A percentile compares a stretch with the other conserved stretches of the same genome.
Conservation (phyloP, 139 green algal species). For the Dunaliella primolecta region DNA sequence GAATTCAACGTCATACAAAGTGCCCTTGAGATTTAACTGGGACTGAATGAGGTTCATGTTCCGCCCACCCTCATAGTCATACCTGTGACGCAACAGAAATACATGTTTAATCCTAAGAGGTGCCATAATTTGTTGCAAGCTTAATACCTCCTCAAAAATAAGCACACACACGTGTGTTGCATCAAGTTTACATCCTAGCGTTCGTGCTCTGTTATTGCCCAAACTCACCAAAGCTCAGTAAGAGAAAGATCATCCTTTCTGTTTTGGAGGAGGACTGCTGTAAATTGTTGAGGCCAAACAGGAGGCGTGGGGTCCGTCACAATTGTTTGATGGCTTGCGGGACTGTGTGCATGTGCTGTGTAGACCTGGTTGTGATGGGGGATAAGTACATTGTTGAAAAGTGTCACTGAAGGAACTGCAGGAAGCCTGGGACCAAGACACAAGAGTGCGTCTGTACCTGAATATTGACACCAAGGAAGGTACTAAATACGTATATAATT, state of each 20-base stretch:
- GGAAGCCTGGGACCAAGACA: too few species aligned
- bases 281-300: constrained; percentile 13
- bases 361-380: too few species aligned
- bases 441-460: too few species aligned
- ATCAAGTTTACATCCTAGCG: too few species aligned
- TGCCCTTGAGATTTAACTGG: neutral
- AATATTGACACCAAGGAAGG: too few species aligned
- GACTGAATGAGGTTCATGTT: constrained; percentile 7
- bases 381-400: too few species aligned
- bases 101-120: neutral
- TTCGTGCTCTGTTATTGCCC: too few species aligned
- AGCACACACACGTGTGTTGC: neutral
- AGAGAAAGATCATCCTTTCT: neutral
- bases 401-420: too few species aligned
- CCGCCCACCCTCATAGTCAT: neutral
- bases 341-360: too few species aligned
- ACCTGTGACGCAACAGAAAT: neutral
- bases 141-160: too few species aligned
- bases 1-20: neutral
- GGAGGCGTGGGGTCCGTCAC: constrained; percentile 2
- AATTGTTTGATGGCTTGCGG: too few species aligned
- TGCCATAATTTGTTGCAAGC: neutral
- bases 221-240: constrained; percentile 12
- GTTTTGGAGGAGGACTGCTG: constrained; percentile 17
- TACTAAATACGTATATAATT: too few species aligned